Percentiles rank a stretch among this genome's conserved stretches.
phyloP scores from a whole-genome alignment of 208 protist species.

The Giardia duodenalis region DNA sequence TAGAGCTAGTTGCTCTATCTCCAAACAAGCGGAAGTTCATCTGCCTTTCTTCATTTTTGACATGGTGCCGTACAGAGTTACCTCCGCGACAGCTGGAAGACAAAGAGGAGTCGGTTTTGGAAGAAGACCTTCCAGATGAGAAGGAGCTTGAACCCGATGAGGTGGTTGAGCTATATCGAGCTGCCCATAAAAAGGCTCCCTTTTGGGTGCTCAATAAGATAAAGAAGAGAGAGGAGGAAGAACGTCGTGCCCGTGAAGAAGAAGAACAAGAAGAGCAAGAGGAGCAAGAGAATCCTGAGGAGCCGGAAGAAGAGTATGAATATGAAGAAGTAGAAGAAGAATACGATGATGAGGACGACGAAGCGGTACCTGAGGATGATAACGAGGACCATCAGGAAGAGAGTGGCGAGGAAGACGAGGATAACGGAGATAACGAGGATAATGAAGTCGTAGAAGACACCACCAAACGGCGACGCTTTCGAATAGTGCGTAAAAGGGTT shows the following conservation, averaged over 20 bases:
- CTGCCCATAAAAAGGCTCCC: background rate
- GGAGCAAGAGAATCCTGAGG: background rate
- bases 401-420: background rate
- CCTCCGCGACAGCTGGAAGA: background rate
- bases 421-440: background rate
- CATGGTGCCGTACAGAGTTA: conserved; percentile 27
- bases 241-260: background rate
- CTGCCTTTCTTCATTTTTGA: background rate
- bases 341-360: background rate
- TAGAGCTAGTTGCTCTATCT: background rate
- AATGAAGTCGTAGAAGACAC: background rate
- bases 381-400: background rate
- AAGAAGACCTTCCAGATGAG: conserved; percentile 7
- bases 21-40: conserved; percentile 9
- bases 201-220: conserved; percentile 12
- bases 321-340: background rate
- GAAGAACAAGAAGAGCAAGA: background rate
- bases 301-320: background rate
- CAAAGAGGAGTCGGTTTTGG: background rate
- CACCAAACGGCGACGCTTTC: background rate
- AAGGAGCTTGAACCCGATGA: conserved; percentile 23
- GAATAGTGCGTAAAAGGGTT: background rate
- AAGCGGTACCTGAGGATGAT: background rate
- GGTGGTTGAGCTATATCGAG: background rate
- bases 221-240: background rate